Evolutionary conservation across 106 monocot species (phyloP).

Genomic region (Dioscorea zingiberensis): DNA sequence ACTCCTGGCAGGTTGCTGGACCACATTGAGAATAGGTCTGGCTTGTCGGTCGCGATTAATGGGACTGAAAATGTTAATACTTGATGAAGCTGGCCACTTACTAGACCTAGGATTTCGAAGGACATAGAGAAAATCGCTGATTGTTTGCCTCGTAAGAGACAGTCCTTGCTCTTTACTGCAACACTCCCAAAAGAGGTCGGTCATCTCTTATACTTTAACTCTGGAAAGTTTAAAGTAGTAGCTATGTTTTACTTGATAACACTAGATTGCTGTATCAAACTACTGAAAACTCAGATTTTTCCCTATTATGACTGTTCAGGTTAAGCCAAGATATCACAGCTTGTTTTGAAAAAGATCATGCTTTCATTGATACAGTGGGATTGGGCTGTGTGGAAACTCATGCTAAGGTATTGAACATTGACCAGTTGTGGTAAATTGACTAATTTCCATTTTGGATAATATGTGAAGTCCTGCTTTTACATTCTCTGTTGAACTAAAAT

Average conservation of each 20-base stretch:
- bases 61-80: slow-evolving; percentile 75
- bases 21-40: slow-evolving; percentile 92
- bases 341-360: slow-evolving; percentile 73
- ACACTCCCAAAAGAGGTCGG: slow-evolving; percentile 86
- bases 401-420: slow-evolving; percentile 36
- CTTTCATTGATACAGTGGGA: slow-evolving; percentile 67
- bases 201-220: too few species aligned
- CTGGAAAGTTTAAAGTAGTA: too few species aligned
- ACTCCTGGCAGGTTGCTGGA: slow-evolving; percentile 95
- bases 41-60: slow-evolving; percentile 58
- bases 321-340: too few species aligned
- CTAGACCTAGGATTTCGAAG: slow-evolving; percentile 77
- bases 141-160: slow-evolving; percentile 59
- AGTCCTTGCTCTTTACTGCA: slow-evolving; percentile 78
- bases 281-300: too few species aligned
- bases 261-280: too few species aligned
- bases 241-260: too few species aligned
- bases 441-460: too few species aligned
- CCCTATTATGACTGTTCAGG: too few species aligned
- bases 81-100: slow-evolving; percentile 77
- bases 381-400: slow-evolving; percentile 71
- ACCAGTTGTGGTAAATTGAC: too few species aligned
- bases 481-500: too few species aligned
- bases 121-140: slow-evolving; percentile 80
- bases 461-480: too few species aligned